Conservation (phyloP, 2,329 filamentous ascomycete species). For the Trichoderma afroharzianum region DNA sequence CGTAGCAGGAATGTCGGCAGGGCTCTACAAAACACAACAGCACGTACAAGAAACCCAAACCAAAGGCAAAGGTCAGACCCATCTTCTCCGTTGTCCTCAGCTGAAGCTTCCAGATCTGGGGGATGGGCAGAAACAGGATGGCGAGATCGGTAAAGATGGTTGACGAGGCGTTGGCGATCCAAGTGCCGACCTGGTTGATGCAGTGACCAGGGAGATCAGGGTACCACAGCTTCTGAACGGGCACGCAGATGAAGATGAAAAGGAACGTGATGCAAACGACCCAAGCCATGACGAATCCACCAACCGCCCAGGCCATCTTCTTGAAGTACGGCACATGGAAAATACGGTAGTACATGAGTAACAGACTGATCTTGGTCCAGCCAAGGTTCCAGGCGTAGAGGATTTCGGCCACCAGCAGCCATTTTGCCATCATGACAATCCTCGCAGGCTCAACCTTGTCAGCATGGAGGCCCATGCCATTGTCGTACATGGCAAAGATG, state of each 20-base stretch:
- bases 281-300: constrained; percentile 44
- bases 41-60: constrained; percentile 43
- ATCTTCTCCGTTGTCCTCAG: constrained; percentile 40
- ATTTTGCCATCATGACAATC: constrained; percentile 45
- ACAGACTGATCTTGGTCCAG: constrained; percentile 47
- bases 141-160: constrained; percentile 45
- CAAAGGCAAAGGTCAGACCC: constrained; percentile 42
- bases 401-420: constrained; percentile 45
- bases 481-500: constrained; percentile 44
- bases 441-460: constrained; percentile 33
- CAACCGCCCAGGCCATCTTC: constrained; percentile 39
- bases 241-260: constrained; percentile 51
- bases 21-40: background rate
- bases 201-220: constrained; percentile 42
- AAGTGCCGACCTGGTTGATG: constrained; percentile 47
- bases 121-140: constrained; percentile 43
- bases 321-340: constrained; percentile 44
- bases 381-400: constrained; percentile 47
- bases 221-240: constrained; percentile 48
- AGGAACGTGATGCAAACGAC: constrained; percentile 45
- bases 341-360: constrained; percentile 52
- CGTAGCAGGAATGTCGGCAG: background rate
- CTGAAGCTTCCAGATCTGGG: constrained; percentile 44
- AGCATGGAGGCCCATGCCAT: constrained; percentile 47
- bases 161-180: constrained; percentile 47